A percentile compares a stretch with the other conserved stretches of the same genome.
Evolutionary conservation across 2,329 filamentous ascomycete genomes (phyloP).

Genomic region (Ophiostoma angusticollis): DNA sequence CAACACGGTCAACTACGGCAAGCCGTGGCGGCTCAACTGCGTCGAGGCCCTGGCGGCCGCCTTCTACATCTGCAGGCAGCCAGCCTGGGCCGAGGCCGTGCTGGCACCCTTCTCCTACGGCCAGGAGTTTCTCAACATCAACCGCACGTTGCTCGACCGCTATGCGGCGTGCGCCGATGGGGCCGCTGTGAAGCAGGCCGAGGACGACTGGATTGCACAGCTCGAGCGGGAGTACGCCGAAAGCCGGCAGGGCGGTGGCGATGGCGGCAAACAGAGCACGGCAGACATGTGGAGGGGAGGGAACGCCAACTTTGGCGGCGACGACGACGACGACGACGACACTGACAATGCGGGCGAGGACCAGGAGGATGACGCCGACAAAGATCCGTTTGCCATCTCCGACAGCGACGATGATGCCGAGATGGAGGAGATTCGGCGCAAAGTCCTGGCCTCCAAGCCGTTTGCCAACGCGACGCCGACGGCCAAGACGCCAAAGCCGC

Average conservation of each 20-base stretch:
- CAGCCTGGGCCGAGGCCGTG: slow-evolving; percentile 80
- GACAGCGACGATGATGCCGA: slow-evolving; percentile 58
- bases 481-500: slow-evolving; percentile 19
- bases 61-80: slow-evolving; percentile 83
- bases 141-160: slow-evolving; percentile 63
- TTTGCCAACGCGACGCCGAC: slow-evolving; percentile 53
- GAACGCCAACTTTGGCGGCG: slow-evolving; percentile 53
- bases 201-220: slow-evolving; percentile 79
- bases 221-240: slow-evolving; percentile 82
- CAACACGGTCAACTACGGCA: slow-evolving; percentile 94
- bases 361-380: slow-evolving; percentile 29
- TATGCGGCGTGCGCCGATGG: slow-evolving; percentile 79
- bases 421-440: slow-evolving; percentile 84
- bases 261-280: too few relatives aligned
- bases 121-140: slow-evolving; percentile 79
- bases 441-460: slow-evolving; percentile 81
- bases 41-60: slow-evolving; percentile 88
- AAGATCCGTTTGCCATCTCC: slow-evolving; percentile 63
- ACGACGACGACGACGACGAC: slow-evolving; percentile 27
- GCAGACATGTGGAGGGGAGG: slow-evolving; percentile 83
- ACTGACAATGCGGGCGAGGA: slow-evolving; percentile 29
- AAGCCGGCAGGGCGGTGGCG: slow-evolving; percentile 50
- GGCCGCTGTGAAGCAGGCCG: slow-evolving; percentile 67
- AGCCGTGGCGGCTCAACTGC: slow-evolving; percentile 89
- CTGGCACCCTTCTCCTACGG: slow-evolving; percentile 82